Conservation (phyloP, 805 yeast genomes). For the Aciculoconidium aculeatum region DNA sequence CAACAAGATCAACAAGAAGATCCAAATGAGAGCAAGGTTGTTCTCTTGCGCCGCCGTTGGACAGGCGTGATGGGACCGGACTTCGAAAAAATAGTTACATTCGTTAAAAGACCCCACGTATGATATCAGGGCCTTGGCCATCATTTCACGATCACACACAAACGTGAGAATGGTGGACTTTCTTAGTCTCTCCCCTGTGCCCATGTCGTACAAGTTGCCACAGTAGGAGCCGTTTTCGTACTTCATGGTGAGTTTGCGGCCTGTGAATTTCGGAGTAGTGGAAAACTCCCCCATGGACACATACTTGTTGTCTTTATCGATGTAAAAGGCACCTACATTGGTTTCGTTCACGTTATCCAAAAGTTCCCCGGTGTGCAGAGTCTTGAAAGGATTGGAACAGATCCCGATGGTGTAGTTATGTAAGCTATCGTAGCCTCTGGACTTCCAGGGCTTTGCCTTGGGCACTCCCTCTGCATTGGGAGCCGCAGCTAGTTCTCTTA, state of each 20-base stretch:
- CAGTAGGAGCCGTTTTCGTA: slow-evolving; percentile 67
- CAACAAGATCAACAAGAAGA: slow-evolving; percentile 48
- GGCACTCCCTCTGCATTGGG: slow-evolving; percentile 23
- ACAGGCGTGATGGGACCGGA: slow-evolving; percentile 80
- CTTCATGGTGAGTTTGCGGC: slow-evolving; percentile 62
- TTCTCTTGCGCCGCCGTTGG: slow-evolving; percentile 68
- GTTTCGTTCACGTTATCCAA: slow-evolving; percentile 38
- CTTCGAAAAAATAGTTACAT: slow-evolving; percentile 81
- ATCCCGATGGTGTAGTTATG: slow-evolving; percentile 62
- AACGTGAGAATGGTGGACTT: slow-evolving; percentile 66
- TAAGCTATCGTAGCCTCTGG: slow-evolving; percentile 65
- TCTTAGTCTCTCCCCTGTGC: slow-evolving; percentile 41
- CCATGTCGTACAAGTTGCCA: slow-evolving; percentile 29
- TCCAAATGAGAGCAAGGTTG: slow-evolving; percentile 59
- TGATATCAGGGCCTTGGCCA: slow-evolving; percentile 57
- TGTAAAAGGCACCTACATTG: slow-evolving; percentile 37
- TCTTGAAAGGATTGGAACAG: slow-evolving; percentile 40
- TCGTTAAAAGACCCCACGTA: slow-evolving; percentile 69
- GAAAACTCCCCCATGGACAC: slow-evolving; percentile 47
- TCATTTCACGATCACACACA: slow-evolving; percentile 72
- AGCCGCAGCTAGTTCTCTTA: slow-evolving; percentile 44
- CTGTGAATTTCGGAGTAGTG: slow-evolving; percentile 60
- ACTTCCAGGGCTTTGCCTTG: slow-evolving; percentile 52
- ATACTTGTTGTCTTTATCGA: slow-evolving; percentile 31
- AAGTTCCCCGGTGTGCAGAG: slow-evolving; percentile 39